phyloP scores from a whole-genome alignment of 208 protist species.

The Crithidia expoeki region DNA sequence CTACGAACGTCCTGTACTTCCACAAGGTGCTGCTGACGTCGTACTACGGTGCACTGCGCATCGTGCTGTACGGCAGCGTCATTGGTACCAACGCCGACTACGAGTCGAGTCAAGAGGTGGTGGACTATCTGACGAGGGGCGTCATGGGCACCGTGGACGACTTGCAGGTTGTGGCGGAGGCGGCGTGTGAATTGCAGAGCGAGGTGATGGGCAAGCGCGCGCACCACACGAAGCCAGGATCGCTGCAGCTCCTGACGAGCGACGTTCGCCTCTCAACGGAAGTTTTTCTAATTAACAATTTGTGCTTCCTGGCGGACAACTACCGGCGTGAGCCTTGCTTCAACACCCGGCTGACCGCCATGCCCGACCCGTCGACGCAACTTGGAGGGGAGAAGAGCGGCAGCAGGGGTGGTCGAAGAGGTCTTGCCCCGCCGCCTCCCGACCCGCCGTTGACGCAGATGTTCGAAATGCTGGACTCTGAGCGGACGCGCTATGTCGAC shows the following conservation, averaged over 20 bases:
- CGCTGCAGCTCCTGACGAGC: slow-evolving; percentile 27
- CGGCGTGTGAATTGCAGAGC: slow-evolving; percentile 56
- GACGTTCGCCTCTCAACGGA: slow-evolving; percentile 42
- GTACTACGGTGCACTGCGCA: slow-evolving; percentile 79
- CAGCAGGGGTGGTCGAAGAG: slow-evolving; percentile 14
- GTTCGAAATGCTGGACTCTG: slow-evolving; percentile 54
- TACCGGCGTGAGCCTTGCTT: slow-evolving; percentile 80
- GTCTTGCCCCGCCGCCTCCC: slow-evolving; percentile 15
- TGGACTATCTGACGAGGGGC: slow-evolving; percentile 68
- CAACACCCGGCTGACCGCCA: slow-evolving; percentile 29
- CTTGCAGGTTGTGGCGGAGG: slow-evolving; percentile 63
- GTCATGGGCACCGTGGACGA: slow-evolving; percentile 70
- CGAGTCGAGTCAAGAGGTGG: slow-evolving; percentile 57
- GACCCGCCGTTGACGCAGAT: slow-evolving; percentile 51
- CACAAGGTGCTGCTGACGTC: slow-evolving; percentile 78
- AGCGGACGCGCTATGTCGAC: slow-evolving; percentile 55
- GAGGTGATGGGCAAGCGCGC: slow-evolving; percentile 29
- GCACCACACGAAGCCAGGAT: slow-evolving; percentile 32
- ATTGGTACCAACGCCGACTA: slow-evolving; percentile 47
- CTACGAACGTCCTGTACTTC: slow-evolving; percentile 80
- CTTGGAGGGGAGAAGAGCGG: neutral
- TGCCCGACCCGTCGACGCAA: slow-evolving; percentile 1
- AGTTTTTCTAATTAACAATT: slow-evolving; percentile 86
- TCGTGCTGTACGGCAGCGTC: slow-evolving; percentile 64
- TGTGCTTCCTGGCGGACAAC: slow-evolving; percentile 70